Conservation (phyloP, 106 monocot genomes). For the Acorus calamus region DNA sequence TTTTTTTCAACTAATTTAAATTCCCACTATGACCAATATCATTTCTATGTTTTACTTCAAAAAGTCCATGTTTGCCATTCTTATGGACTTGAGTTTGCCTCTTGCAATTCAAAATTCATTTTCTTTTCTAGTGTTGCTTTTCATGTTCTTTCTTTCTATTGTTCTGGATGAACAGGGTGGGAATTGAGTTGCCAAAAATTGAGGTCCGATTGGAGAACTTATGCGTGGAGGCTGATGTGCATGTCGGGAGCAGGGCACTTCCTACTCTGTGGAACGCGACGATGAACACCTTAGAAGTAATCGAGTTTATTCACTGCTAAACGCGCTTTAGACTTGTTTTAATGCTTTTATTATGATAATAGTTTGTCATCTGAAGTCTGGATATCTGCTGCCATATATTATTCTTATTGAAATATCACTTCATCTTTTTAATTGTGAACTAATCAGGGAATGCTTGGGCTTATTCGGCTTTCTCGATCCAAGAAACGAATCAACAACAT, state of each 20-base stretch:
- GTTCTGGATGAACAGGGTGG: constrained; percentile 28
- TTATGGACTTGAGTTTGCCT: no score
- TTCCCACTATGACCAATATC: no score
- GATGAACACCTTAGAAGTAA: constrained; percentile 34
- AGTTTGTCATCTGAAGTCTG: background rate
- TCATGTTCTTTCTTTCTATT: no score
- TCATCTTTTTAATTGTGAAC: background rate
- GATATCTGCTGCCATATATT: background rate
- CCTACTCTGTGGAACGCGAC: constrained; percentile 43
- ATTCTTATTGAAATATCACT: background rate
- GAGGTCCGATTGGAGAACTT: constrained; percentile 73
- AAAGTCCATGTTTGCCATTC: no score
- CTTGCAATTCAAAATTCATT: no score
- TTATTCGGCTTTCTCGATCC: constrained; percentile 27
- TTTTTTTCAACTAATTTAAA: no score
- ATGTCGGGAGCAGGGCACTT: constrained; percentile 35
- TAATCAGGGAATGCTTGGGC: constrained; percentile 44
- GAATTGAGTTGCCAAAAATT: constrained; percentile 64
- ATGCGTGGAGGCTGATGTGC: constrained; percentile 39
- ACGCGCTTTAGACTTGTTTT: background rate
- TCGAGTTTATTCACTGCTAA: background rate
- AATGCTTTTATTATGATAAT: background rate
- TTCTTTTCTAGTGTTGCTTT: no score
- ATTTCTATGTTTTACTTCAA: no score
- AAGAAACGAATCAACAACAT: constrained; percentile 62